Evolutionary conservation across 2,329 filamentous ascomycete species (phyloP).

Genomic region (Stemphylium lycopersici): DNA sequence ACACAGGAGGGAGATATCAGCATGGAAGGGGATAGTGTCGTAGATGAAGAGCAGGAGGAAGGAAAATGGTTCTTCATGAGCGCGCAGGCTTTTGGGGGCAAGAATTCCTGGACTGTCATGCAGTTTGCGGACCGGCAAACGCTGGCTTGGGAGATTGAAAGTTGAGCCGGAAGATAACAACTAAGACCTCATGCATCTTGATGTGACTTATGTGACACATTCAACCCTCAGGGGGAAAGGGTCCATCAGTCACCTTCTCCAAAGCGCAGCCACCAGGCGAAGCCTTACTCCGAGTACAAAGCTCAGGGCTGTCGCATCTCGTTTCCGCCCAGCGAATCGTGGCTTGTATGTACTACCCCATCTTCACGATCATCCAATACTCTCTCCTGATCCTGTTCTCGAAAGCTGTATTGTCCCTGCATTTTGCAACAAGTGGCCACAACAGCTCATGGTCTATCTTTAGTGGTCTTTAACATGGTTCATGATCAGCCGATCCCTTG

Average conservation of each 20-base stretch:
- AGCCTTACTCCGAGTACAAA: not conserved
- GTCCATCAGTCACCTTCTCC: not conserved
- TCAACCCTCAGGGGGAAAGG: not conserved
- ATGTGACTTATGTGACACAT: not conserved
- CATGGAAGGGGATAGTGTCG: slow-evolving; percentile 7
- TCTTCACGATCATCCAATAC: not conserved
- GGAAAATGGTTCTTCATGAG: slow-evolving; percentile 40
- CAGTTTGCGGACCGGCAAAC: slow-evolving; percentile 42
- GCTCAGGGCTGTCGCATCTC: not conserved
- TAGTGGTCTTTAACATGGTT: not conserved
- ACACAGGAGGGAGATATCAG: slow-evolving; percentile 17
- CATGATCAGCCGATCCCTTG: not conserved
- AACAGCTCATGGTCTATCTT: not conserved
- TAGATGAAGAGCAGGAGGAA: slow-evolving; percentile 24
- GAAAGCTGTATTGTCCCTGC: not conserved
- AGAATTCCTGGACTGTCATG: slow-evolving; percentile 39
- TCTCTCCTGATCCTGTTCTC: not conserved
- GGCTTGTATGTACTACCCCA: slow-evolving; percentile 1
- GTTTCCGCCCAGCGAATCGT: slow-evolving; percentile 4
- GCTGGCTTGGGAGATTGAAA: slow-evolving; percentile 42
- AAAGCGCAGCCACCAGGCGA: not conserved
- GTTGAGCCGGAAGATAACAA: slow-evolving; percentile 2
- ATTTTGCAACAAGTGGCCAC: not conserved
- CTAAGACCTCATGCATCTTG: not conserved
- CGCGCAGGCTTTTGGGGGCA: slow-evolving; percentile 38